phyloP scores from a whole-genome alignment of 768 basidiomycete species.

The Favolaschia claudopus region DNA sequence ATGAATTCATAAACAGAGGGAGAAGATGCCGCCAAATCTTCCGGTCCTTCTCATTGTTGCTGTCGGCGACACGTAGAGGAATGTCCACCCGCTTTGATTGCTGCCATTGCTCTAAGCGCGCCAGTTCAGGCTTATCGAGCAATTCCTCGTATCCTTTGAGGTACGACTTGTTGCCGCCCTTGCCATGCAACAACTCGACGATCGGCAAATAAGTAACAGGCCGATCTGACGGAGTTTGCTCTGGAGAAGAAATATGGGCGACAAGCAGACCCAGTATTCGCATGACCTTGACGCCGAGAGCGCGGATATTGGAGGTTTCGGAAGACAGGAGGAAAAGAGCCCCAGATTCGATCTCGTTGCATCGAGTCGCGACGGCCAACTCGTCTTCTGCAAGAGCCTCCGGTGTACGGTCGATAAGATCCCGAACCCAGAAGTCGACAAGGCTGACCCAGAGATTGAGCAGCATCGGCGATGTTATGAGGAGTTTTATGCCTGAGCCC shows the following conservation, averaged over 20 bases:
- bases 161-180: constrained; percentile 51
- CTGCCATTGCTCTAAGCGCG: constrained; percentile 72
- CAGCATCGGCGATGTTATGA: constrained; percentile 72
- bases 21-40: constrained; percentile 79
- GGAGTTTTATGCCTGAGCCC: constrained; percentile 65
- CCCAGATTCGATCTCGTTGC: constrained; percentile 73
- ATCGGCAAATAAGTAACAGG: constrained; percentile 45
- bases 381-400: constrained; percentile 51
- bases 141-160: constrained; percentile 73
- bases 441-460: constrained; percentile 77
- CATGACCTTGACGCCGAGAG: constrained; percentile 69
- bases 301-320: constrained; percentile 56
- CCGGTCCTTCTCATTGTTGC: constrained; percentile 69
- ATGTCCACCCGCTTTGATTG: constrained; percentile 62
- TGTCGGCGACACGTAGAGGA: constrained; percentile 75
- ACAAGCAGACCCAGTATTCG: constrained; percentile 62
- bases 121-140: constrained; percentile 65
- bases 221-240: constrained; percentile 34
- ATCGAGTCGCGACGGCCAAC: constrained; percentile 50
- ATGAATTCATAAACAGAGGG: constrained; percentile 67
- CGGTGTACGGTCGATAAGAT: constrained; percentile 49
- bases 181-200: constrained; percentile 63
- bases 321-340: constrained; percentile 78
- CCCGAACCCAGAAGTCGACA: constrained; percentile 72
- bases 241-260: constrained; percentile 49